These are phyloP conservation scores for Cercospora sp. DNA, from an alignment of 2,329 filamentous ascomycete genomes.

Conservation along the genomic window DNA sequence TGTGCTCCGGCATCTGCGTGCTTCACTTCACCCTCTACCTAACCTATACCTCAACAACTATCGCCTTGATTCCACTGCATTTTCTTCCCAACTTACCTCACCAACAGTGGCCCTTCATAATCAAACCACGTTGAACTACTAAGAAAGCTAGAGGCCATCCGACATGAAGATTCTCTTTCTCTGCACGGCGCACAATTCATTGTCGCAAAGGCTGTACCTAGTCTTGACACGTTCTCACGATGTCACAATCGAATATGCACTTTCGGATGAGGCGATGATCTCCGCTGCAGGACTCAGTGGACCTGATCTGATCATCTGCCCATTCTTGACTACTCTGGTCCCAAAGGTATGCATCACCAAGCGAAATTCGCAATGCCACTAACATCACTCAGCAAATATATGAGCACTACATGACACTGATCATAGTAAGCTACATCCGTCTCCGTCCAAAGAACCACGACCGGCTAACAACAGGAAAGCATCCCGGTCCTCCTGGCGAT, in stretches of 20 bases:
- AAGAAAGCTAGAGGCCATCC: background rate
- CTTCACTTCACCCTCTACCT: background rate
- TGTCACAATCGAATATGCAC: conserved; percentile 45
- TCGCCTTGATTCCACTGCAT: background rate
- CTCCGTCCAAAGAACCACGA: background rate
- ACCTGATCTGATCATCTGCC: conserved; percentile 47
- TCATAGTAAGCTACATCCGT: conserved; percentile 31
- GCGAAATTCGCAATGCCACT: background rate
- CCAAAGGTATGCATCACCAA: conserved; percentile 31
- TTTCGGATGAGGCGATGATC: conserved; percentile 40
- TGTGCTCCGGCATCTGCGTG: background rate
- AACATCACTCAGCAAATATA: conserved; percentile 35
- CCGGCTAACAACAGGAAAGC: conserved; percentile 15
- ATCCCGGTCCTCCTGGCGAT: conserved; percentile 47
- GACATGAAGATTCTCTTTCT: conserved; percentile 47
- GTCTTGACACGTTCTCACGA: conserved; percentile 41
- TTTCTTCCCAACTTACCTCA: background rate
- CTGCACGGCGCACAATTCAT: conserved; percentile 50
- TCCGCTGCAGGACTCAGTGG: conserved; percentile 42
- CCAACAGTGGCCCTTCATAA: background rate
- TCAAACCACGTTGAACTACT: background rate
- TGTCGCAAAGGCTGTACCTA: conserved; percentile 45
- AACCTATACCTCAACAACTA: background rate
- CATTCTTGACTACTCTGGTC: conserved; percentile 45
- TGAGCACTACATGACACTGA: conserved; percentile 42